Conservation (phyloP, 129 eudicot genomes). For the Silybum marianum region DNA sequence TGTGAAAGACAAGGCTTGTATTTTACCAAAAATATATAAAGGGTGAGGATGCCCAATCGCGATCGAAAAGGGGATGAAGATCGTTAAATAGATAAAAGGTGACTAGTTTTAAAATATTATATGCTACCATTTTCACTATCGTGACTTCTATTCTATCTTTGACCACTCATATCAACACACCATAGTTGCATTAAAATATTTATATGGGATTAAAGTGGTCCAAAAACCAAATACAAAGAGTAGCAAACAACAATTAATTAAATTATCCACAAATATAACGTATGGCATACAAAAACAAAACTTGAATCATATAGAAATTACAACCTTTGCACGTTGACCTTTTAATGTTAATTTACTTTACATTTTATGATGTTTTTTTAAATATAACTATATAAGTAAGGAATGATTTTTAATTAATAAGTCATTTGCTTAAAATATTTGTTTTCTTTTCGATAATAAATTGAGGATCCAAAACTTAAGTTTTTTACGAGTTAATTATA, state of each 20-base stretch:
- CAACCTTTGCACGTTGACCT: background rate
- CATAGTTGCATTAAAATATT: background rate
- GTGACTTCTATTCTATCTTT: background rate
- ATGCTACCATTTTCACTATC: background rate
- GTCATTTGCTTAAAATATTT: no score
- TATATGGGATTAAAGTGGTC: background rate
- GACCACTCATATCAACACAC: background rate
- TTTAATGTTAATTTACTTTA: no score
- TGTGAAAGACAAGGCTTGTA: no score
- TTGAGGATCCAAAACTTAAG: no score
- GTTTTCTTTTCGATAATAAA: no score
- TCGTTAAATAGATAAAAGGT: background rate
- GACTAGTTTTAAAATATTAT: background rate
- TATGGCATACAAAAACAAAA: background rate
- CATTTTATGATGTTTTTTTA: no score
- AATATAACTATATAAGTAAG: no score
- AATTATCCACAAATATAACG: background rate
- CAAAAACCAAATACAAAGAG: background rate
- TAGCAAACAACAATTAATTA: background rate
- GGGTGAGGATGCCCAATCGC: no score
- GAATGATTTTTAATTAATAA: no score
- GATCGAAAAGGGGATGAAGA: no score
- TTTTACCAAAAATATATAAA: no score
- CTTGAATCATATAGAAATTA: background rate
- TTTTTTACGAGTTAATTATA: no score